Evolutionary conservation across 495 filamentous ascomycete species (phyloP).

Genomic region (Aspergillus baeticus): DNA sequence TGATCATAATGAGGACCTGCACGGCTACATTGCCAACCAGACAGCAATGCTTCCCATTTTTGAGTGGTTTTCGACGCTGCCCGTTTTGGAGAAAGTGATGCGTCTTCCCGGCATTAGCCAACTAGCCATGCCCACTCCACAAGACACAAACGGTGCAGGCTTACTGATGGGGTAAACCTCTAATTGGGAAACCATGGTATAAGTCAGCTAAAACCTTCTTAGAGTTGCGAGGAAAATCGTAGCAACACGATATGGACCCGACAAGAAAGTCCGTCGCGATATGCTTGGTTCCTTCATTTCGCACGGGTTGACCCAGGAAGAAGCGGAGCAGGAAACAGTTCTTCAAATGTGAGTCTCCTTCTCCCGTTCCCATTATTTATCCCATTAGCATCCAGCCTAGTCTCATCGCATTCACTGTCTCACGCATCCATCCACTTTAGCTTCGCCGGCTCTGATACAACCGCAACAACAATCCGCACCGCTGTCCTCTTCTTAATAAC

Average conservation of each 20-base stretch:
- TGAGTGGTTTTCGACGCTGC: not conserved
- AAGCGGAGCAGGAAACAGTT: not conserved
- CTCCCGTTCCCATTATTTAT: too few species aligned
- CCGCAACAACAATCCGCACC: not conserved
- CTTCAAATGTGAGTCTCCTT: not conserved
- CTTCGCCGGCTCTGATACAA: not conserved
- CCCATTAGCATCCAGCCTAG: too few species aligned
- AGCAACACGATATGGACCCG: not conserved
- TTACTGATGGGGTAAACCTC: not conserved
- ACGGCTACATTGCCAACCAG: not conserved
- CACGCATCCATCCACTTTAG: not conserved
- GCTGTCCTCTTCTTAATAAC: not conserved
- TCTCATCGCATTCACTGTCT: too few species aligned
- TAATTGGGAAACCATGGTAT: not conserved
- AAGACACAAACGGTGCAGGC: not conserved
- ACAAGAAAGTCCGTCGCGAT: not conserved
- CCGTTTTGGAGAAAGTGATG: too few species aligned
- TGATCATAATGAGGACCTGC: not conserved
- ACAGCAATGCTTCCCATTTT: not conserved
- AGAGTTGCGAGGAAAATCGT: not conserved
- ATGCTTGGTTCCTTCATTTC: not conserved
- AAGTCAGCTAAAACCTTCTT: not conserved
- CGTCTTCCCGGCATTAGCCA: too few species aligned
- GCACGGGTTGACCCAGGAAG: not conserved
- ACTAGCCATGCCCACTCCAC: too few species aligned